Percentiles rank a stretch among this genome's conserved stretches.
Evolutionary conservation across 176 grass and related monocot species (phyloP).

Genomic region (Cenchrus fungigraminus): DNA sequence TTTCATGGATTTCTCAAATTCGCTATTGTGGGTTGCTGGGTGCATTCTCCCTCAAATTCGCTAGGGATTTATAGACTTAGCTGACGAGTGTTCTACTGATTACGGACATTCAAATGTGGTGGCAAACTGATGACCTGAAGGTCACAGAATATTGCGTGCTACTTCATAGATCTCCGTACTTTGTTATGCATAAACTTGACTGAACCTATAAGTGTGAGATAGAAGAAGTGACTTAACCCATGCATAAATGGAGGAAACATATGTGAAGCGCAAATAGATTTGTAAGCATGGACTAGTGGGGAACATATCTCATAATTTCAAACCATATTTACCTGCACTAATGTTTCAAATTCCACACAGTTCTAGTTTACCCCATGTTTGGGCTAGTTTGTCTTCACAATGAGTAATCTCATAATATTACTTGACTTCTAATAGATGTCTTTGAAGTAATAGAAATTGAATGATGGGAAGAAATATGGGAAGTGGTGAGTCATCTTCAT

Average conservation of each 20-base stretch:
- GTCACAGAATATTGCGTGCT: neutral
- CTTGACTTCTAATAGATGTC: neutral
- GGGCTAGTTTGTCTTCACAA: neutral
- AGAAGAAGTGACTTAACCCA: neutral
- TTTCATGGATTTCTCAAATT: neutral
- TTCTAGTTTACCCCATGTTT: constrained; percentile 7
- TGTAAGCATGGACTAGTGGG: neutral
- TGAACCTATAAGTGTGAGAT: neutral
- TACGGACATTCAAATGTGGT: neutral
- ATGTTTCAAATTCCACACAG: neutral
- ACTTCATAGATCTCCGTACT: too few relatives aligned
- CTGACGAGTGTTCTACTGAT: neutral
- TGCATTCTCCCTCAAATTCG: neutral
- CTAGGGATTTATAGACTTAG: neutral
- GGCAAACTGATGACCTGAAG: neutral
- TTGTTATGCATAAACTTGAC: neutral
- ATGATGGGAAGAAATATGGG: neutral
- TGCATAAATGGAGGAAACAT: too few relatives aligned
- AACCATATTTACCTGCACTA: neutral
- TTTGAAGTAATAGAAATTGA: neutral
- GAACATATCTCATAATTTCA: neutral
- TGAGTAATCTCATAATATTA: neutral
- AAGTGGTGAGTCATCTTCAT: neutral
- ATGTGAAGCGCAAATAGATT: neutral
- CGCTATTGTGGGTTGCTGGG: neutral